These are phyloP conservation scores for Cercospora beticola DNA, from an alignment of 2,329 filamentous ascomycete genomes.

Conservation along the genomic window DNA sequence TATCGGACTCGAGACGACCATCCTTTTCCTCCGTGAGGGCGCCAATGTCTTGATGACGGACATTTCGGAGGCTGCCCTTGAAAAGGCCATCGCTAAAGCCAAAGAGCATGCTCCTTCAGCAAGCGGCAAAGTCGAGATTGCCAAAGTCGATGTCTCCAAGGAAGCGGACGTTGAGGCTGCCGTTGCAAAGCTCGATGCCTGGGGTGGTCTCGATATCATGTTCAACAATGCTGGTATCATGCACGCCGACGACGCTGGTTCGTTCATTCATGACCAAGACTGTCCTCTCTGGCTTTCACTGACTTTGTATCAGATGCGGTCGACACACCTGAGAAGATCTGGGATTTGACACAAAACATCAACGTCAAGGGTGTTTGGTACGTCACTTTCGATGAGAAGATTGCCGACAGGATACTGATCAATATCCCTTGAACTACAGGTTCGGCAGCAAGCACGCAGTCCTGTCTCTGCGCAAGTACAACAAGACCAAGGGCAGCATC, in stretches of 20 bases:
- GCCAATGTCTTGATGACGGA: slow-evolving; percentile 83
- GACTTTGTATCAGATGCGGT: slow-evolving; percentile 54
- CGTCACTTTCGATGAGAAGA: not conserved
- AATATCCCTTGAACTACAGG: not conserved
- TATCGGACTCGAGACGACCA: slow-evolving; percentile 87
- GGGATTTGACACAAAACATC: slow-evolving; percentile 90
- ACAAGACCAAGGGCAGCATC: slow-evolving; percentile 76
- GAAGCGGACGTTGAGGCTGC: slow-evolving; percentile 74
- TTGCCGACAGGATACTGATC: not conserved
- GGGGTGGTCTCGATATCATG: slow-evolving; percentile 86
- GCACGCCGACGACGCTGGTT: slow-evolving; percentile 65
- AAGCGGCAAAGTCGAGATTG: slow-evolving; percentile 63
- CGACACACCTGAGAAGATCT: slow-evolving; percentile 83
- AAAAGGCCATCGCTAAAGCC: slow-evolving; percentile 73
- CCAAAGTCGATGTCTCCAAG: slow-evolving; percentile 77
- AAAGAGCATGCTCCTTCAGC: slow-evolving; percentile 60
- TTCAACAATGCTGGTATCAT: slow-evolving; percentile 99
- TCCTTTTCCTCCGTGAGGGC: slow-evolving; percentile 86
- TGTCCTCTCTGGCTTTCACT: not conserved
- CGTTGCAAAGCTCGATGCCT: slow-evolving; percentile 72
- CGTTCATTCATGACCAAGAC: slow-evolving; percentile 6
- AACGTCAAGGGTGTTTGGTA: slow-evolving; percentile 97
- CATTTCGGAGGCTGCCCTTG: slow-evolving; percentile 74
- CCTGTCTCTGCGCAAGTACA: slow-evolving; percentile 72
- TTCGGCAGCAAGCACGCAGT: slow-evolving; percentile 91